Percentiles rank a stretch among this genome's conserved stretches.
Conservation (phyloP, 192 early-diverging fungal genomes). For the Fimicolochytrium jonesii region DNA sequence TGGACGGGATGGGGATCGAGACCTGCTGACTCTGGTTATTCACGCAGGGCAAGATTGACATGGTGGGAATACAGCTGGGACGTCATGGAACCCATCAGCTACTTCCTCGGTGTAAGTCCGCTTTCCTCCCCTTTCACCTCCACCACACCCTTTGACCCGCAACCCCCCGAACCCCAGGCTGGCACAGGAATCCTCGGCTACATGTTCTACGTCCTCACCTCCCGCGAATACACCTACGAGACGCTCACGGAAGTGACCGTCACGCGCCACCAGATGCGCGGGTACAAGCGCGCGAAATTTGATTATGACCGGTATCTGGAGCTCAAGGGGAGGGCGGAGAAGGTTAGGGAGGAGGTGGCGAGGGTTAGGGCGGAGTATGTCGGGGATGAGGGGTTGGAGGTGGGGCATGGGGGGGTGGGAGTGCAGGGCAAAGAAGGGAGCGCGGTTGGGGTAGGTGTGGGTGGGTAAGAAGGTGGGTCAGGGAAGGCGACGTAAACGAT, state of each 20-base stretch:
- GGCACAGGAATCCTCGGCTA: constrained; percentile 38
- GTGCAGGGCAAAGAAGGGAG: too few species aligned
- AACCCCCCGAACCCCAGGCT: constrained; percentile 14
- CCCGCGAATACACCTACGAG: constrained; percentile 30
- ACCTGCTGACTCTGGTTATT: too few species aligned
- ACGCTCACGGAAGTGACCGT: constrained; percentile 24
- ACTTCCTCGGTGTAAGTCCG: constrained; percentile 22
- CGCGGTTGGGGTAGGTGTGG: too few species aligned
- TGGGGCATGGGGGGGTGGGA: constrained; percentile 4
- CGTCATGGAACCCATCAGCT: constrained; percentile 34
- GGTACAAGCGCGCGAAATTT: constrained; percentile 23
- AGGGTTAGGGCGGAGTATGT: constrained; percentile 10
- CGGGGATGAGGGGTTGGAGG: constrained; percentile 1
- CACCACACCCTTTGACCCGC: neutral
- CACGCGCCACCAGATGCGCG: constrained; percentile 19
- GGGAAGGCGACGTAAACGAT: too few species aligned
- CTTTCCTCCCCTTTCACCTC: neutral
- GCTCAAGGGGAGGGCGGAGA: constrained; percentile 11
- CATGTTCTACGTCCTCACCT: constrained; percentile 33
- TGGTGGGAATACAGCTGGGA: constrained; percentile 32
- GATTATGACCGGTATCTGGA: constrained; percentile 10
- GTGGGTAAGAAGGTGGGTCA: too few species aligned
- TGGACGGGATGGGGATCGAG: too few species aligned
- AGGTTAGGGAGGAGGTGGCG: neutral
- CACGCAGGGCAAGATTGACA: constrained; percentile 22